Base-by-base conservation (phyloP, 2,329 filamentous ascomycete genomes). In the Ascochyta fabae region DNA sequence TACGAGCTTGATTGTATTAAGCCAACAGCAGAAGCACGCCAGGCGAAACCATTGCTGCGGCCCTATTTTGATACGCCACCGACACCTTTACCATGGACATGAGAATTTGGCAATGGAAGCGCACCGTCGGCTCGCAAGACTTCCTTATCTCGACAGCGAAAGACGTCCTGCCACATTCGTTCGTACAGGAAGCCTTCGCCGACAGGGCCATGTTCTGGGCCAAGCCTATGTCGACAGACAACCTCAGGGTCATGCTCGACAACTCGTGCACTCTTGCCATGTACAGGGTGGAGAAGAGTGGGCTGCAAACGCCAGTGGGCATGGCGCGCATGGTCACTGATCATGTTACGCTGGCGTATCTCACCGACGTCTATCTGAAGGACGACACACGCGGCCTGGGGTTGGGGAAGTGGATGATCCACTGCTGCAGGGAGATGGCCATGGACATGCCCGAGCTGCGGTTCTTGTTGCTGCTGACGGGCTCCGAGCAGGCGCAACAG, bases 301-400 rank as follows among this genome's bases (percentile, higher is more conserved):
- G 47, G 13, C 23, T 45, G 24, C 67, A 64, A 9, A 69, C 72
- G n/a, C 77, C 81, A 62, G 78, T 89, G 44, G 86, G 86, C 0
- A 80, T 88, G 52, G 83, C 81, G 1, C 80, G 89, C 31, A 72
- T 89, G n/a, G 77, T 91, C 47, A 92, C 88, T 8, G 89, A 92
- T 73, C 83, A 84, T 65, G 81, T 86, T 42, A 88, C 88, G 0
- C 85, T 90, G 63, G 86, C 83, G 31, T 92, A 89, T 64, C 74
- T 89, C 35, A 88, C 88, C 24, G 88, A 91, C 66, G 85, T 90
- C 19, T 91, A 88, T 70, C 78, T 91, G 22, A 70, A 85, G 3
- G 78, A 83, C 0, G 79, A 82, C 35, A 84, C 86, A 64, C 86
- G 88, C 67, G 81, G 83, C 4, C 77, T 80, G 9, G 88, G 88